Percentiles rank a stretch among this genome's conserved stretches.
Evolutionary conservation across 2,329 filamentous ascomycete species (phyloP).

Genomic region (Metarhizium album): DNA sequence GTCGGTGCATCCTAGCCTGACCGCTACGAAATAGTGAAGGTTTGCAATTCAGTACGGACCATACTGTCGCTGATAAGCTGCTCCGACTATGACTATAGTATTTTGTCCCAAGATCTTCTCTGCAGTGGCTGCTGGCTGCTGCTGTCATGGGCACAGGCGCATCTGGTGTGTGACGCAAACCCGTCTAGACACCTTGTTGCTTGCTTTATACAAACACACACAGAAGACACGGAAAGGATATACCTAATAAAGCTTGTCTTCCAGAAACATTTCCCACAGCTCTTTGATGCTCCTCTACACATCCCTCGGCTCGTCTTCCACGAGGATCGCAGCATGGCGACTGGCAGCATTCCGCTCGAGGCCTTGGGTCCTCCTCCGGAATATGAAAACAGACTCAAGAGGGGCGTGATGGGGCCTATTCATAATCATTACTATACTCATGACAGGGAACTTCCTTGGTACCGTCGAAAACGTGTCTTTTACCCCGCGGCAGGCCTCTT

Average conservation of each 20-base stretch:
- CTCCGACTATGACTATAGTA: no score
- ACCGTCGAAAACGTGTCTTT: slow-evolving; percentile 8
- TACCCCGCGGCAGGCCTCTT: slow-evolving; percentile 5
- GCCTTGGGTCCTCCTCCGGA: background rate
- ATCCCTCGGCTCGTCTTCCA: slow-evolving; percentile 1
- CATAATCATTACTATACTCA: slow-evolving; percentile 11
- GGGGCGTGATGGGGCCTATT: background rate
- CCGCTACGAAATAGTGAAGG: no score
- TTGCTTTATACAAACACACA: no score
- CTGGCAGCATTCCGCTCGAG: slow-evolving; percentile 1
- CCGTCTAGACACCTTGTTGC: no score
- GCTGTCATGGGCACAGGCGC: background rate
- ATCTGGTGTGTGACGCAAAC: slow-evolving; percentile 6
- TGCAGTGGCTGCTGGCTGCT: background rate
- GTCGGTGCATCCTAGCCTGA: no score
- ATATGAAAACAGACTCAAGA: background rate
- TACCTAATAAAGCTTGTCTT: background rate
- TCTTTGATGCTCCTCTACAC: background rate
- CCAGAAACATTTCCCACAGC: background rate
- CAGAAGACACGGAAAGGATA: background rate
- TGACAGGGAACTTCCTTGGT: slow-evolving; percentile 6
- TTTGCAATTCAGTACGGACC: no score
- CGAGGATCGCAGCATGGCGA: background rate
- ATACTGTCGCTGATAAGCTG: no score
- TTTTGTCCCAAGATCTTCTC: no score